Conservation (phyloP, 441 rosid species). For the Pelargonium citronellum region DNA sequence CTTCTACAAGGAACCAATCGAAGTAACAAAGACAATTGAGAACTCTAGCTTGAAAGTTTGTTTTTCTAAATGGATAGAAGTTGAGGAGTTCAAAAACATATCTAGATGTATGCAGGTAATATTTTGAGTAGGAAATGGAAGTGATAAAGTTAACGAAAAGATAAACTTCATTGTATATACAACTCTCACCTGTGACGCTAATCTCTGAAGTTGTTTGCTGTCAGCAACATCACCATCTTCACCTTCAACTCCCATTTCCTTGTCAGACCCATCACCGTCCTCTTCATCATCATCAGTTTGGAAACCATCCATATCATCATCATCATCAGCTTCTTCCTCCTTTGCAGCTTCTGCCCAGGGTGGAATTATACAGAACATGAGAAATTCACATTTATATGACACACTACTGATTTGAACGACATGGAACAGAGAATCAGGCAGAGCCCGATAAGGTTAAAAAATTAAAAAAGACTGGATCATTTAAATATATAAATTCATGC, state of each 20-base stretch:
- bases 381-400: neutral
- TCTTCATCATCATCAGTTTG: slow-evolving; percentile 81
- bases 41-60: neutral
- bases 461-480: neutral
- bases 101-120: neutral
- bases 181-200: slow-evolving; percentile 70
- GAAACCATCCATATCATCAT: slow-evolving; percentile 92
- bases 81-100: too few relatives aligned
- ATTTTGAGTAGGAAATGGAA: neutral
- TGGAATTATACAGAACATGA: neutral
- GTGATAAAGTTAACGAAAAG: neutral
- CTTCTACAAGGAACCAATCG: neutral
- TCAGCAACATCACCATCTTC: slow-evolving; percentile 92
- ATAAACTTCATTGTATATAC: neutral
- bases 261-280: slow-evolving; percentile 69
- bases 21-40: neutral
- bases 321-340: slow-evolving; percentile 78
- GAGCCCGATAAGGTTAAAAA: neutral
- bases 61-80: too few relatives aligned
- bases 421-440: neutral
- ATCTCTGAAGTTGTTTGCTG: slow-evolving; percentile 60
- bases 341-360: slow-evolving; percentile 63
- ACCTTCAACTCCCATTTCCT: slow-evolving; percentile 71
- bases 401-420: neutral
- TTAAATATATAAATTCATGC: neutral